Base-by-base conservation (phyloP, 2,329 filamentous ascomycete genomes). In the Paraphoma sp. region DNA sequence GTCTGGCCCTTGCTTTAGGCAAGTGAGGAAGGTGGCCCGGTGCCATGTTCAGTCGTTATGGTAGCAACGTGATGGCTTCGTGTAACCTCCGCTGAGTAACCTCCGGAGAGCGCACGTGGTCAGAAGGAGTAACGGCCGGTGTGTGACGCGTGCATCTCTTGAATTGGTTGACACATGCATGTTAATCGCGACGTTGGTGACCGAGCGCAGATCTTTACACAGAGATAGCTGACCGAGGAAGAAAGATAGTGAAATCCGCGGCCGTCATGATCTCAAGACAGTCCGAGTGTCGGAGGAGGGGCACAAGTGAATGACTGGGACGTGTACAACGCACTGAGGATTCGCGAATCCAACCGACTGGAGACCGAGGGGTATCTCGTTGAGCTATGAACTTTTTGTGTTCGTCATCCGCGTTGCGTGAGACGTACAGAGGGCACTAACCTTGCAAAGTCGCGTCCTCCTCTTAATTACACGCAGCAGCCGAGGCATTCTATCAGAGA, bases 31-130 rank as follows among this genome's bases (percentile, higher is more conserved):
- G 45, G 23, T 60, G 36, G 47, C 42, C 48, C 56, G 54, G 50
- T 51, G 45, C 57, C 63, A 58, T 66, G 54, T 54, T 56, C 54
- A 53, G 51, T 48, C 47, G 45, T 29, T 48, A 63, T 53, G 58
- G 55, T 63, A 62, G 55, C 54, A 63, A 56, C 62, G 56, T 67
- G 60, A 56, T 53, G 60, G 52, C 33, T 52, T 61, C 48, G 60
- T 67, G 57, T 59, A 49, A 67, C 62, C 30, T 16, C 41, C 49
- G 41, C 43, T 30, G 54, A 36, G 53, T 40, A 46, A 51, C 54
- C 44, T 56, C 60, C 49, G 55, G 44, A 14, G 29, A 28, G 33
- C 41, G 43, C 46, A 50, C 54, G 52, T 53, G 29, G 45, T 23
- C 29, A 52, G 44, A 42, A 36, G 45, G 44, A 30, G 55, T 52